Percentiles rank a stretch among this genome's conserved stretches.
Evolutionary conservation across 2,329 filamentous ascomycete species (phyloP).

Genomic region (Phialocephala sp.): DNA sequence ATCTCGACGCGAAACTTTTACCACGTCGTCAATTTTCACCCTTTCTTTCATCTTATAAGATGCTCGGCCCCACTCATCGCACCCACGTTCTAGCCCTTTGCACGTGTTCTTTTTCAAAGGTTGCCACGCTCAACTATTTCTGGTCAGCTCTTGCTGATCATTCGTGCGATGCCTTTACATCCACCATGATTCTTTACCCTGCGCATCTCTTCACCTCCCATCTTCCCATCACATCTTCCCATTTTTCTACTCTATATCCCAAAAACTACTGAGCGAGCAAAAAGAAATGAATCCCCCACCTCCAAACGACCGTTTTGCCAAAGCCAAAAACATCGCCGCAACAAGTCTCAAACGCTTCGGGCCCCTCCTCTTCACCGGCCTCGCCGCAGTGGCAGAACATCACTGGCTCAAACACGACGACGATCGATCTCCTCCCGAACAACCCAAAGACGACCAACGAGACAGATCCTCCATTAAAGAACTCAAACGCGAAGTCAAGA

Average conservation of each 20-base stretch:
- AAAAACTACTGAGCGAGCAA: neutral
- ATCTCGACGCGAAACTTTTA: neutral
- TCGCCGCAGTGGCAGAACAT: constrained; percentile 29
- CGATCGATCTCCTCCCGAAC: neutral
- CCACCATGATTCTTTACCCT: constrained; percentile 1
- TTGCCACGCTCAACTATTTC: neutral
- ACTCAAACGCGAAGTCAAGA: constrained; percentile 19
- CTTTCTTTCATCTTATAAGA: neutral
- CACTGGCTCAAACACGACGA: constrained; percentile 26
- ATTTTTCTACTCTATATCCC: neutral
- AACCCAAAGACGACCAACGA: neutral
- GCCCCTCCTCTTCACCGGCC: constrained; percentile 27
- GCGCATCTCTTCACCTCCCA: neutral
- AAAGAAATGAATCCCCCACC: neutral
- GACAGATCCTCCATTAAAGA: constrained; percentile 8
- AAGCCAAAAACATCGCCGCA: neutral
- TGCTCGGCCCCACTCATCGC: neutral
- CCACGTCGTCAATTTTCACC: neutral
- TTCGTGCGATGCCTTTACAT: neutral
- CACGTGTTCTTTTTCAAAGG: neutral
- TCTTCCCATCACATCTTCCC: neutral
- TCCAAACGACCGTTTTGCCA: neutral
- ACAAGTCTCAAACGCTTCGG: constrained; percentile 27
- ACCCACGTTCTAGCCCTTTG: neutral
- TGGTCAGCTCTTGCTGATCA: neutral